phyloP scores from a whole-genome alignment of 768 basidiomycete species.

The Russula brevipes region DNA sequence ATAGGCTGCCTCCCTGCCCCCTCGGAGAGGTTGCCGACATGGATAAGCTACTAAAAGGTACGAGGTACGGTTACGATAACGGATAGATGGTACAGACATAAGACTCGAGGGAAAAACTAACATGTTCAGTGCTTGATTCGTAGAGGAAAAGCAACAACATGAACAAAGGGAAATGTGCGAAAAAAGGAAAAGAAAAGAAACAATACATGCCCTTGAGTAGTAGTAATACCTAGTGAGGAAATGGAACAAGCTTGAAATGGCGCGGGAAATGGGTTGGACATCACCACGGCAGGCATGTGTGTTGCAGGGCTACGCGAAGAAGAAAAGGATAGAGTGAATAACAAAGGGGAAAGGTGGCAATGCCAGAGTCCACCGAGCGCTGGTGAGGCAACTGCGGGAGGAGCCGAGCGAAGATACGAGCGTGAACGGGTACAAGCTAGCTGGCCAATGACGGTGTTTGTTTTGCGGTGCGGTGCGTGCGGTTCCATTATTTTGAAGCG shows the following conservation, averaged over 20 bases:
- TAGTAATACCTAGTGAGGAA: slow-evolving; percentile 14
- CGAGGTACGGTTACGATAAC: slow-evolving; percentile 19
- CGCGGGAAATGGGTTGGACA: slow-evolving; percentile 20
- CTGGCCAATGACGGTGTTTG: background rate
- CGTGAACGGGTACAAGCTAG: background rate
- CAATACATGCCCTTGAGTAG: slow-evolving; percentile 9
- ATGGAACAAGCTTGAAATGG: slow-evolving; percentile 10
- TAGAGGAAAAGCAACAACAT: slow-evolving; percentile 2
- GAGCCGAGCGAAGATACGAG: background rate
- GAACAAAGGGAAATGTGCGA: background rate
- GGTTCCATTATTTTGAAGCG: slow-evolving; percentile 19
- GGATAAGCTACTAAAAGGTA: slow-evolving; percentile 21
- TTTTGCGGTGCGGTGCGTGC: slow-evolving; percentile 13
- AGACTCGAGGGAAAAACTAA: background rate
- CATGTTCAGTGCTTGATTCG: slow-evolving; percentile 16
- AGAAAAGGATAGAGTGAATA: background rate
- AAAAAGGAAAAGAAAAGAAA: background rate
- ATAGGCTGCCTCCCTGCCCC: slow-evolving; percentile 11
- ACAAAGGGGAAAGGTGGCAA: background rate
- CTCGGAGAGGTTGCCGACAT: background rate
- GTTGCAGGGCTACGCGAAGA: background rate
- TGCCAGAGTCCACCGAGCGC: slow-evolving; percentile 8
- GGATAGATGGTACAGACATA: slow-evolving; percentile 24
- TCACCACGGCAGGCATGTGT: slow-evolving; percentile 16
- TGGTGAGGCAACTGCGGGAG: slow-evolving; percentile 1